Percentiles rank a stretch among this genome's conserved stretches.
These are phyloP conservation scores for Schizosaccharomyces lindneri DNA, from an alignment of 805 yeast genomes.

Conservation along the genomic window DNA sequence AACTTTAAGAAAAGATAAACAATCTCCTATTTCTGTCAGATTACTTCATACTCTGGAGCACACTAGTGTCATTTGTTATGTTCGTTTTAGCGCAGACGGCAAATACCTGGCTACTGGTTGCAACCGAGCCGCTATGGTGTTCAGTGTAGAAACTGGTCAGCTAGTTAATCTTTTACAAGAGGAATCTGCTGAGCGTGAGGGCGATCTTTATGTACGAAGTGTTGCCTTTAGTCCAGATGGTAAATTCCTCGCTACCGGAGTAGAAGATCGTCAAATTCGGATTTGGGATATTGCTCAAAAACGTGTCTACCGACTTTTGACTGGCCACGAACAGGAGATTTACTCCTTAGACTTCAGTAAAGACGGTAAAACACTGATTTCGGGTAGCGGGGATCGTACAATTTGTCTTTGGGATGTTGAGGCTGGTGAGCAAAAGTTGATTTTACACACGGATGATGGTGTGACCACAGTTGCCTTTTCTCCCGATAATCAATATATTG, in stretches of 20 bases:
- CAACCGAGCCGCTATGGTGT: constrained; percentile 85
- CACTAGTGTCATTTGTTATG: constrained; percentile 89
- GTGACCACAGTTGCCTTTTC: constrained; percentile 94
- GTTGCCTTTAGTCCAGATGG: constrained; percentile 94
- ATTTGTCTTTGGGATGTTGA: constrained; percentile 90
- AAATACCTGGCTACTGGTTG: constrained; percentile 89
- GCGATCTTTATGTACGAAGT: constrained; percentile 78
- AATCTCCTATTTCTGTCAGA: constrained; percentile 47
- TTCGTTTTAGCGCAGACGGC: constrained; percentile 75
- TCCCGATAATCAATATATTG: constrained; percentile 79
- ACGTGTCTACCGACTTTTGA: constrained; percentile 52
- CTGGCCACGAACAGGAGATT: constrained; percentile 94
- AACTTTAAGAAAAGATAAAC: constrained; percentile 67
- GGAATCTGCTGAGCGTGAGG: constrained; percentile 43
- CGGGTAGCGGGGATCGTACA: constrained; percentile 91
- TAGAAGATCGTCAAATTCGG: constrained; percentile 51
- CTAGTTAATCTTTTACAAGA: constrained; percentile 67
- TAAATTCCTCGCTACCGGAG: constrained; percentile 79
- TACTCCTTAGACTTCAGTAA: constrained; percentile 89
- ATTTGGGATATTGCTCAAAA: constrained; percentile 85
- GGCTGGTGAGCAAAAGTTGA: constrained; percentile 67
- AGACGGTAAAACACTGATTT: constrained; percentile 73
- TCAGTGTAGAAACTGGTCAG: constrained; percentile 76
- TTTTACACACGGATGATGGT: constrained; percentile 89
- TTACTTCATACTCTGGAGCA: constrained; percentile 77